phyloP scores from a whole-genome alignment of 2,329 filamentous ascomycete genomes.

The Penicillium sp. region DNA sequence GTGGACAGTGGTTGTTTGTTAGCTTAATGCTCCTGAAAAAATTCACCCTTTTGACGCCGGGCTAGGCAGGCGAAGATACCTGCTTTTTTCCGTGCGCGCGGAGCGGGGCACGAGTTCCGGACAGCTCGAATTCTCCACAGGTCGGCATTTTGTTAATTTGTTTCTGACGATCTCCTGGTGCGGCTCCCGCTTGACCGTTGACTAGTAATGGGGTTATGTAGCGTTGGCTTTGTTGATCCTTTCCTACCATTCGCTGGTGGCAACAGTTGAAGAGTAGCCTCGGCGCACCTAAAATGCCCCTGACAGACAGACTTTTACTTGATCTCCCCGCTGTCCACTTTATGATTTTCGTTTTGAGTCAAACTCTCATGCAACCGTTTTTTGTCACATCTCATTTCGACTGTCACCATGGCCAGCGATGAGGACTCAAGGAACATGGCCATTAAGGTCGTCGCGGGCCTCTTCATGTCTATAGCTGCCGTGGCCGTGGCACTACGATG shows the following conservation, averaged over 20 bases:
- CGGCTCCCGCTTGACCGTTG: not conserved
- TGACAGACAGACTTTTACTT: not conserved
- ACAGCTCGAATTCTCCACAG: not conserved
- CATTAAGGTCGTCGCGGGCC: constrained; percentile 27
- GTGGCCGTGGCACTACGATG: constrained; percentile 32
- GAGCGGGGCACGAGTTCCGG: not conserved
- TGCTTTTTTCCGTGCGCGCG: not conserved
- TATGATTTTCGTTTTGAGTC: not conserved
- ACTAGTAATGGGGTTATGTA: not conserved
- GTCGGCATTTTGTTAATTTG: not conserved
- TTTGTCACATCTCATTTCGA: not conserved
- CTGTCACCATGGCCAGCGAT: constrained; percentile 5
- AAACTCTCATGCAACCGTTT: not conserved
- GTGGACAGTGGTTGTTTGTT: not conserved
- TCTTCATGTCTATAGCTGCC: constrained; percentile 29
- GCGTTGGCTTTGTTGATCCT: not conserved
- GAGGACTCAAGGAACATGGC: constrained; percentile 25
- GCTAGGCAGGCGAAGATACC: not conserved
- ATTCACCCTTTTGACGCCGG: not conserved
- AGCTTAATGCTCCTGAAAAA: not conserved
- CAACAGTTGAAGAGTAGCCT: not conserved
- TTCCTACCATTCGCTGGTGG: not conserved
- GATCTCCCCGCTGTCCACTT: not conserved
- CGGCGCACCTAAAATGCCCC: not conserved
- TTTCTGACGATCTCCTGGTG: not conserved